Conservation (phyloP, 768 basidiomycete genomes). For the Phaffia australis region DNA sequence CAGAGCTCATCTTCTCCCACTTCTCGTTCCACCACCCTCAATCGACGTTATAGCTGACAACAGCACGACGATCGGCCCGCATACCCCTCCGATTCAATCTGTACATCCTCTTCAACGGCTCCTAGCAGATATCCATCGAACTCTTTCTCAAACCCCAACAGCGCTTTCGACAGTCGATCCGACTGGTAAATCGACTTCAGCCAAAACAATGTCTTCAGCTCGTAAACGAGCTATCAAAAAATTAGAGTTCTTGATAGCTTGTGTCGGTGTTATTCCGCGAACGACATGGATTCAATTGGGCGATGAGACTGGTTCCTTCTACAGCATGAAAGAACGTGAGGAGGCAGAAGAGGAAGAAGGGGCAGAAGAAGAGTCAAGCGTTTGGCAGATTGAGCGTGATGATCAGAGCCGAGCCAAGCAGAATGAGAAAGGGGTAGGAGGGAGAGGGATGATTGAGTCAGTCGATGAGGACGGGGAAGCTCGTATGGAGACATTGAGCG, state of each 20-base stretch:
- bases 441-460: too few species aligned
- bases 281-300: not conserved
- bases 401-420: too few species aligned
- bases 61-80: too few species aligned
- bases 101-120: conserved; percentile 7
- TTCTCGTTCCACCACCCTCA: conserved; percentile 9
- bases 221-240: conserved; percentile 1
- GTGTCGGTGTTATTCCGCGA: not conserved
- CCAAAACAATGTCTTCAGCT: not conserved
- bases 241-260: conserved; percentile 5
- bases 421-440: too few species aligned
- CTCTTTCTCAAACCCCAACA: not conserved
- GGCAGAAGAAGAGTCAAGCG: not conserved
- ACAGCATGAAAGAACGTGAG: not conserved
- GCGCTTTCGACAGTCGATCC: too few species aligned
- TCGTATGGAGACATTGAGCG: too few species aligned
- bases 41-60: not conserved
- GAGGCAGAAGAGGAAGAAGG: not conserved
- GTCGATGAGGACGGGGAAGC: too few species aligned
- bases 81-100: not conserved
- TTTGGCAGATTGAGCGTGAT: too few species aligned
- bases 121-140: conserved; percentile 13
- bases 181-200: too few species aligned
- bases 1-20: not conserved
- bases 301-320: not conserved